A percentile compares a stretch with the other conserved stretches of the same genome.
These are phyloP conservation scores for Ammopiptanthus mongolicus DNA, from an alignment of 306 rosid genomes.

Conservation along the genomic window DNA sequence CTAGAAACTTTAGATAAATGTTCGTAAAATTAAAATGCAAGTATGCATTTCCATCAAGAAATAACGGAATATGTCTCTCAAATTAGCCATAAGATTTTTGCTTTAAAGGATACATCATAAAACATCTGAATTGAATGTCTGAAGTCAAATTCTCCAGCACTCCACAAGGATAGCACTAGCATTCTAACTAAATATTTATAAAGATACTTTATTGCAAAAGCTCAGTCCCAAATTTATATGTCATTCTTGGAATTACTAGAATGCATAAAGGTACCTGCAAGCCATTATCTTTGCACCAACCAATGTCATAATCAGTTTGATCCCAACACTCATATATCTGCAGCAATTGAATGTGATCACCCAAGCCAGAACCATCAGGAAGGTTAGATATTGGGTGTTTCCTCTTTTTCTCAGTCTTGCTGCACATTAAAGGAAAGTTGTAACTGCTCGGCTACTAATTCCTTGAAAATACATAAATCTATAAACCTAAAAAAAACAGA, in stretches of 20 bases:
- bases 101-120: not conserved
- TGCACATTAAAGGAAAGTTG: conserved; percentile 29
- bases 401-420: conserved; percentile 84
- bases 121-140: conserved; percentile 2
- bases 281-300: conserved; percentile 84
- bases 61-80: not conserved
- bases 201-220: conserved; percentile 15
- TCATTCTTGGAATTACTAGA: not conserved
- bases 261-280: conserved; percentile 59
- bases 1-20: not conserved
- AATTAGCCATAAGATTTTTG: not conserved
- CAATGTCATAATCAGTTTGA: conserved; percentile 57
- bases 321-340: conserved; percentile 84
- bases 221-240: conserved; percentile 3
- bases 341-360: conserved; percentile 89
- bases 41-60: conserved; percentile 19
- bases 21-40: not conserved
- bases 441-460: conserved; percentile 8
- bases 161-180: not conserved
- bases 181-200: conserved; percentile 12
- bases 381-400: conserved; percentile 51
- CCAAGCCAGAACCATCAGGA: conserved; percentile 95
- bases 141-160: not conserved
- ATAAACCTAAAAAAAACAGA: conserved; percentile 17
- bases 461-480: not conserved